phyloP scores from a whole-genome alignment of 2,329 filamentous ascomycete species.

The Alternaria arbusti region DNA sequence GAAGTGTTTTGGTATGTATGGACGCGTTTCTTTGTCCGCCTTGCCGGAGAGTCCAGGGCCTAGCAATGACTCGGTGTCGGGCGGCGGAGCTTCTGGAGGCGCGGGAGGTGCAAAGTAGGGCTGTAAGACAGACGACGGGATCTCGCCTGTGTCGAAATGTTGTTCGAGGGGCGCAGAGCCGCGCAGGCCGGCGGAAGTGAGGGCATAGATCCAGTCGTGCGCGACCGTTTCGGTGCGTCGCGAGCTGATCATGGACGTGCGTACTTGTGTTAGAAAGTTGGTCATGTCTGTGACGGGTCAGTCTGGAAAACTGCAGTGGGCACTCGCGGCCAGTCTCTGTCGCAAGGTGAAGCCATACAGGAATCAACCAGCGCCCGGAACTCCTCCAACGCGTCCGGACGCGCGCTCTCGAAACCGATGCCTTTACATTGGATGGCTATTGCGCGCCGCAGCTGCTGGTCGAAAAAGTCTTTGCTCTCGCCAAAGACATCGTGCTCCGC shows the following conservation, averaged over 20 bases:
- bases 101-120: constrained; percentile 52
- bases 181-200: constrained; percentile 51
- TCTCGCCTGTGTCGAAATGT: constrained; percentile 52
- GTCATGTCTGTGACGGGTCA: constrained; percentile 57
- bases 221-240: constrained; percentile 64
- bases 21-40: constrained; percentile 53
- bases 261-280: constrained; percentile 60
- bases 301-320: constrained; percentile 4
- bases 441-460: constrained; percentile 62
- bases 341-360: constrained; percentile 56
- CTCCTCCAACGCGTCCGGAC: constrained; percentile 62
- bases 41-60: constrained; percentile 59
- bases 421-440: constrained; percentile 60
- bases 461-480: constrained; percentile 60
- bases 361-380: constrained; percentile 64
- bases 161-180: constrained; percentile 48
- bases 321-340: constrained; percentile 9
- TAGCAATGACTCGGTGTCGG: constrained; percentile 57
- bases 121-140: constrained; percentile 43
- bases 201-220: constrained; percentile 64
- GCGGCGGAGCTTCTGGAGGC: constrained; percentile 49
- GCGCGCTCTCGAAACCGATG: constrained; percentile 62
- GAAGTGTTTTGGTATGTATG: constrained; percentile 66
- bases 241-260: constrained; percentile 63
- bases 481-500: constrained; percentile 40